phyloP scores from a whole-genome alignment of 768 basidiomycete genomes.

The Sarcodon aspratus region DNA sequence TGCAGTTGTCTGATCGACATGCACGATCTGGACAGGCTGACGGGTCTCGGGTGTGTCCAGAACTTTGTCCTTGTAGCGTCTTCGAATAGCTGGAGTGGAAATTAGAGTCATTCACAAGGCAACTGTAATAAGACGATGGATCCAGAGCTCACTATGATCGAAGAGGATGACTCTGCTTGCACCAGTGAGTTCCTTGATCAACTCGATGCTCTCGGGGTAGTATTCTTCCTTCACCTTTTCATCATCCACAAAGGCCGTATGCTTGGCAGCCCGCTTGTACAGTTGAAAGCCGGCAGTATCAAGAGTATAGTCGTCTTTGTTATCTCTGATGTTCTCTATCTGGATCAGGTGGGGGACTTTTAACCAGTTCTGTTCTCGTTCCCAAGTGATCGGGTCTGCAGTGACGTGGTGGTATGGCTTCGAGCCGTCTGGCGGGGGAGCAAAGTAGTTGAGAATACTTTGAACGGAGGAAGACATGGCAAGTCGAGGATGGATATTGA shows the following conservation, averaged over 20 bases:
- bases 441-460: constrained; percentile 10
- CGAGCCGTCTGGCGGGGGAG: constrained; percentile 15
- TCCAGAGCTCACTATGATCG: constrained; percentile 43
- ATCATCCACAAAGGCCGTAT: constrained; percentile 37
- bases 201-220: constrained; percentile 47
- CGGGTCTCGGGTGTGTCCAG: constrained; percentile 28
- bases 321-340: constrained; percentile 44
- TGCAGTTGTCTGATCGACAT: constrained; percentile 33
- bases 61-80: constrained; percentile 23
- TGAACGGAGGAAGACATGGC: constrained; percentile 3
- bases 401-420: constrained; percentile 14
- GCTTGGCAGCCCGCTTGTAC: constrained; percentile 25
- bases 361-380: constrained; percentile 24
- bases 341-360: constrained; percentile 18
- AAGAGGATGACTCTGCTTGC: constrained; percentile 52
- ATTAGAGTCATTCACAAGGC: not conserved
- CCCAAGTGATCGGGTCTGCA: constrained; percentile 15
- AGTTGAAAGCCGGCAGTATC: constrained; percentile 45
- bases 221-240: constrained; percentile 43
- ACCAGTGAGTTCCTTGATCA: constrained; percentile 48
- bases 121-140: not conserved
- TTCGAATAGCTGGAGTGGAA: constrained; percentile 26
- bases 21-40: constrained; percentile 29
- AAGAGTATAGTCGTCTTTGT: constrained; percentile 30
- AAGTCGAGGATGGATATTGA: not conserved